These are phyloP conservation scores for Penicillium samsonianum DNA, from an alignment of 495 filamentous ascomycete species.

Conservation along the genomic window DNA sequence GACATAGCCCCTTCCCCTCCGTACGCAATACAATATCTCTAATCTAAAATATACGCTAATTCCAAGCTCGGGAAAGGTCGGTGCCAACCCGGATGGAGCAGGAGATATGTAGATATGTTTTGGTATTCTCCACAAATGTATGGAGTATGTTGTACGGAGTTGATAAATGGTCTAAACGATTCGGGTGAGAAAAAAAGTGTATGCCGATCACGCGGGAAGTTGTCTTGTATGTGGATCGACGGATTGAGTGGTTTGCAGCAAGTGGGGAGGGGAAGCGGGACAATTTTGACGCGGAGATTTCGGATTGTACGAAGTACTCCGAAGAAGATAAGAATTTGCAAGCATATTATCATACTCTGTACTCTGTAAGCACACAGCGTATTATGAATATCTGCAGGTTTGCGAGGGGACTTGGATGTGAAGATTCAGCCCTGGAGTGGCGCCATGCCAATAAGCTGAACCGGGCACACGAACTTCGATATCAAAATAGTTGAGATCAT, in stretches of 20 bases:
- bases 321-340: constrained; percentile 3
- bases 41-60: constrained; percentile 11
- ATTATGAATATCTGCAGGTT: too few relatives aligned
- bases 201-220: constrained; percentile 47
- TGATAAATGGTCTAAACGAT: neutral
- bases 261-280: constrained; percentile 14
- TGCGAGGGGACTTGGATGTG: neutral
- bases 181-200: neutral
- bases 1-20: constrained; percentile 6
- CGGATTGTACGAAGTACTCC: neutral
- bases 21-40: neutral
- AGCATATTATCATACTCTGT: neutral
- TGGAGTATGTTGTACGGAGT: neutral
- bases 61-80: neutral
- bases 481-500: constrained; percentile 6
- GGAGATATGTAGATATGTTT: neutral
- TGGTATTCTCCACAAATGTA: neutral
- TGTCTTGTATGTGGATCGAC: constrained; percentile 31
- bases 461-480: constrained; percentile 5
- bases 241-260: constrained; percentile 21
- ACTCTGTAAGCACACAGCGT: neutral
- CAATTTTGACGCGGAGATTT: constrained; percentile 3
- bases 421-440: neutral
- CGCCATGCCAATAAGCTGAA: neutral
- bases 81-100: neutral